Percentiles rank a stretch among this genome's conserved stretches.
These are phyloP conservation scores for Boechera retrofracta DNA, from an alignment of 345 rosid genomes.

Conservation along the genomic window DNA sequence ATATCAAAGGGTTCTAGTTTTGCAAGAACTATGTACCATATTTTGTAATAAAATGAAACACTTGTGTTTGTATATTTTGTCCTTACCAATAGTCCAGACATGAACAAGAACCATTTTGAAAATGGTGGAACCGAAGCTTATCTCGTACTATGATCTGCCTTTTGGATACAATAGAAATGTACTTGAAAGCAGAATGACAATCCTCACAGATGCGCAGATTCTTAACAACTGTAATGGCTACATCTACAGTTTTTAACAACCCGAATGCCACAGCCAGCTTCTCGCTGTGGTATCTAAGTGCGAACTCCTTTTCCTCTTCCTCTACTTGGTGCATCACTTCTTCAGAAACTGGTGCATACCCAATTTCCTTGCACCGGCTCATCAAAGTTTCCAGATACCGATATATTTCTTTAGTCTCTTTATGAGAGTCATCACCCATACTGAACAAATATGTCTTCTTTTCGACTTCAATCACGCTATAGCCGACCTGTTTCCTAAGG, in stretches of 20 bases:
- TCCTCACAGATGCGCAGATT: constrained; percentile 85
- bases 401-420: constrained; percentile 59
- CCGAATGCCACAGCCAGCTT: constrained; percentile 86
- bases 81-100: constrained; percentile 76
- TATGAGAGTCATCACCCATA: constrained; percentile 78
- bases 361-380: constrained; percentile 67
- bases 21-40: constrained; percentile 39
- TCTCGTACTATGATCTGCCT: constrained; percentile 78
- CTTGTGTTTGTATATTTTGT: constrained; percentile 23
- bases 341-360: constrained; percentile 63
- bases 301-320: constrained; percentile 83
- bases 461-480: constrained; percentile 65
- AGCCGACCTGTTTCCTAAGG: constrained; percentile 79
- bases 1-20: constrained; percentile 8
- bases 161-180: constrained; percentile 56
- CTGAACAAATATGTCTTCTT: constrained; percentile 65
- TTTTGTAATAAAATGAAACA: constrained; percentile 29
- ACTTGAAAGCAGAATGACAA: constrained; percentile 77
- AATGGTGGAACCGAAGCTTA: constrained; percentile 79
- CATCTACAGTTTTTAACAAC: constrained; percentile 57
- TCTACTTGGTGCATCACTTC: constrained; percentile 80
- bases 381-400: constrained; percentile 66
- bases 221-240: constrained; percentile 62
- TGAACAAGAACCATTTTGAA: constrained; percentile 71
- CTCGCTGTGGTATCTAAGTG: constrained; percentile 81